phyloP scores from a whole-genome alignment of 345 rosid species.

The Citrus cavaleriei region DNA sequence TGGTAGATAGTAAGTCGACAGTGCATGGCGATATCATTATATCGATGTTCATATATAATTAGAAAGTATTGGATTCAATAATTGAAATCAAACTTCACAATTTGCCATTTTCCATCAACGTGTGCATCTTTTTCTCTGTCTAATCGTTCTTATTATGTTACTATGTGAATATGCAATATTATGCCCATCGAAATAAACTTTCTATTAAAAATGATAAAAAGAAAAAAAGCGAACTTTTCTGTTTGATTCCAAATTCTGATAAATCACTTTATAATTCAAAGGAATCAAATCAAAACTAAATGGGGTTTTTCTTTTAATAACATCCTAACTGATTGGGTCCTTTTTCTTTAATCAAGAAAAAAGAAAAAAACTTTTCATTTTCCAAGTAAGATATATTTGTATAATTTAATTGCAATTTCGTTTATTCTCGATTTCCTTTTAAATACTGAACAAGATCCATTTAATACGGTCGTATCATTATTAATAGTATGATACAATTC shows the following conservation, averaged over 20 bases:
- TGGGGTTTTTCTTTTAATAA: neutral
- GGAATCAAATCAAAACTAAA: neutral
- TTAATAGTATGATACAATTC: neutral
- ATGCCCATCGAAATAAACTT: no score
- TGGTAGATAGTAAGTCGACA: neutral
- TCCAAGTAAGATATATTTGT: neutral
- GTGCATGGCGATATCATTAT: neutral
- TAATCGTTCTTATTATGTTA: no score
- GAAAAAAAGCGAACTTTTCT: neutral
- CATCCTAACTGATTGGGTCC: neutral
- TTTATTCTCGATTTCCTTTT: neutral
- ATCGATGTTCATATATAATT: neutral
- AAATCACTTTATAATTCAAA: neutral
- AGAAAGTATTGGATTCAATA: neutral
- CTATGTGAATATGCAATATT: no score
- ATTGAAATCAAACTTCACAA: neutral
- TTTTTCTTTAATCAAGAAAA: neutral
- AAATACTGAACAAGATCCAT: neutral
- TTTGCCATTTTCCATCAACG: neutral
- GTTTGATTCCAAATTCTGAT: neutral
- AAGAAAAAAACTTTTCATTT: no score
- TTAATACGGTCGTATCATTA: neutral
- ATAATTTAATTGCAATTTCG: neutral
- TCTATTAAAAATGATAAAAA: neutral
- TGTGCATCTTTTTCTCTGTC: no score